A percentile compares a stretch with the other conserved stretches of the same genome.
These are phyloP conservation scores for Verticillium alfalfae DNA, from an alignment of 2,329 filamentous ascomycete genomes.

Conservation along the genomic window DNA sequence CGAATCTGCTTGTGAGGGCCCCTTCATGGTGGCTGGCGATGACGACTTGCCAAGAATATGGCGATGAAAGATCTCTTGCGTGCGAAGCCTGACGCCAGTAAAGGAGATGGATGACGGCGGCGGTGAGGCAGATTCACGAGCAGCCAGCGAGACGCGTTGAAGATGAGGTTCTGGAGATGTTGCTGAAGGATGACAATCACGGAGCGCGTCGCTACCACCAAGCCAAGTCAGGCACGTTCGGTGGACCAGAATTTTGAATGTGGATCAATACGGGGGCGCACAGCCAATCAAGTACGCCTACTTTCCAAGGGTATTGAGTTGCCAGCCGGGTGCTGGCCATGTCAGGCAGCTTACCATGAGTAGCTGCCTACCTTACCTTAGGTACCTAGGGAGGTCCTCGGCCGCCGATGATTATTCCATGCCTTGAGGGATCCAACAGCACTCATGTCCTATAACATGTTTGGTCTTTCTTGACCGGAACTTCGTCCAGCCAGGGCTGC, in stretches of 20 bases:
- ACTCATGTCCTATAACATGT: too few relatives aligned
- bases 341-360: neutral
- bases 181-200: neutral
- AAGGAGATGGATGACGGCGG: neutral
- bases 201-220: neutral
- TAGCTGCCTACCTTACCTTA: too few relatives aligned
- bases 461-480: too few relatives aligned
- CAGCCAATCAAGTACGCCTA: neutral
- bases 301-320: neutral
- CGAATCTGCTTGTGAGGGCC: neutral
- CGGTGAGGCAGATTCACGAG: neutral
- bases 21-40: neutral
- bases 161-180: slow-evolving; percentile 1
- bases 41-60: neutral
- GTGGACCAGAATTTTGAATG: neutral
- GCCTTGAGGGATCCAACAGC: too few relatives aligned
- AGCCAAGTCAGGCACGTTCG: neutral
- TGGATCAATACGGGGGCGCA: neutral
- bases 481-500: too few relatives aligned
- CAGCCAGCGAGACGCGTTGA: neutral
- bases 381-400: too few relatives aligned
- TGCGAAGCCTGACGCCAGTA: neutral
- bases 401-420: too few relatives aligned
- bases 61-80: neutral
- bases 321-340: neutral